Percentiles rank a stretch among this genome's conserved stretches.
Conservation (phyloP, 2,329 filamentous ascomycete species). For the Rhinocladiella mackenziei region DNA sequence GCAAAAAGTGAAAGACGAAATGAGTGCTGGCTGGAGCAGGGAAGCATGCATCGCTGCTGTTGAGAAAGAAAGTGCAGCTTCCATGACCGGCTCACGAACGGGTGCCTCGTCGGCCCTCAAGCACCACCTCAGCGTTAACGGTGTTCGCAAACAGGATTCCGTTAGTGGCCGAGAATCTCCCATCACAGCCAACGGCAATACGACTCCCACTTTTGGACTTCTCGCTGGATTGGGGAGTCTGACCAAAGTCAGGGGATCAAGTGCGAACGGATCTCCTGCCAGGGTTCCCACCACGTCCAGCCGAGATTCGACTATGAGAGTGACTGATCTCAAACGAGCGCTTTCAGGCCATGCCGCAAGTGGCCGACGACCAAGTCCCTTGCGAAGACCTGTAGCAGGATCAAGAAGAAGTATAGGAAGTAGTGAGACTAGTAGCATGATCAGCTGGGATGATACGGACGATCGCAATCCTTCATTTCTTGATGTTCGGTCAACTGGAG, state of each 20-base stretch:
- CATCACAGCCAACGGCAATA: slow-evolving; percentile 16
- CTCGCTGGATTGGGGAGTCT: slow-evolving; percentile 31
- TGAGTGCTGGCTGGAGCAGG: slow-evolving; percentile 75
- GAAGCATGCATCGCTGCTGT: slow-evolving; percentile 67
- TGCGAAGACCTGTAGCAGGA: slow-evolving; percentile 33
- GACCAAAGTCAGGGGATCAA: slow-evolving; percentile 36
- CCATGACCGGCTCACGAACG: slow-evolving; percentile 69
- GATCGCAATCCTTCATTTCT: slow-evolving; percentile 21
- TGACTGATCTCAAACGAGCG: slow-evolving; percentile 48
- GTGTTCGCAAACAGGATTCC: slow-evolving; percentile 15
- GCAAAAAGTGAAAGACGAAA: slow-evolving; percentile 64
- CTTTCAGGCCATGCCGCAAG: slow-evolving; percentile 40
- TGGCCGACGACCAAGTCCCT: slow-evolving; percentile 40
- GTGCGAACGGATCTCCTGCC: slow-evolving; percentile 36
- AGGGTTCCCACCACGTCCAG: slow-evolving; percentile 37
- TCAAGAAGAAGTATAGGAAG: slow-evolving; percentile 34
- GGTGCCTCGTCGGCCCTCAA: slow-evolving; percentile 40
- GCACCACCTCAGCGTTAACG: slow-evolving; percentile 29
- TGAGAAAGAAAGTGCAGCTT: slow-evolving; percentile 63
- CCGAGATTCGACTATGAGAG: slow-evolving; percentile 44
- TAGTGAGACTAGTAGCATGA: slow-evolving; percentile 44
- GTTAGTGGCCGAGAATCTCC: slow-evolving; percentile 29
- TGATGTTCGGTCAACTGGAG: slow-evolving; percentile 18
- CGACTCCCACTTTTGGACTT: slow-evolving; percentile 24
- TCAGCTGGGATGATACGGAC: slow-evolving; percentile 35